Evolutionary conservation across 2,329 filamentous ascomycete species (phyloP), one percentile per base, ranked within the genome.

Genomic region (Aspergillus fischeri): DNA sequence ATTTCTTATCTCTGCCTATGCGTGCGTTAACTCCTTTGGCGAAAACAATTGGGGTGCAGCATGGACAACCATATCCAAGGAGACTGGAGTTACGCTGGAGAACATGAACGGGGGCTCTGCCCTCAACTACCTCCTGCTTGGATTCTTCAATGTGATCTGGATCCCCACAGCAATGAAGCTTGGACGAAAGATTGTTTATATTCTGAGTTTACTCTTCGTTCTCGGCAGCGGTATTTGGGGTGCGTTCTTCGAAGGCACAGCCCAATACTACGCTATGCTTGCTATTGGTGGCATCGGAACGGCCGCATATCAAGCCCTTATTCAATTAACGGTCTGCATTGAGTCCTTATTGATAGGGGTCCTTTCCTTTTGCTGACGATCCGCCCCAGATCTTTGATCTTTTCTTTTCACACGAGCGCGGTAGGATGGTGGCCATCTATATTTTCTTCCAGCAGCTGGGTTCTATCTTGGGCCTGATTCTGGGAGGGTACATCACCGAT

Each of bases 71-170:
- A 72, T 77, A n/a, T 71, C 73, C 8, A 60, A 69, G 1, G 72
- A 77, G 6, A 75, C 73, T 0, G 67, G 69, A 9, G 73, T 77
- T 20, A 69, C 64, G 1, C 54, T 77, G 25, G 69, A 64, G n/a
- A 71, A 77, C 55, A 73, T 77, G 71, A 76, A 76, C 55, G 74
- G 73, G 6, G 73, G 73, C 32, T 72, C 71, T 28, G 75, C 75
- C 1, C 60, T 77, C 7, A 76, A 76, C 52, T 77, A 77, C 52
- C 67, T 77, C 2, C 67, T 77, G 6, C 62, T 77, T 24, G 74
- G 73, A 4, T 74, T 77, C 48, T 69, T 74, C 60, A 77, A 77
- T 48, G 71, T 77, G 32, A 72, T 75, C 56, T 77, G 72, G 67
- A 68, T 70, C 7, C 67, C 67, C 1, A 68, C 68, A 1, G 71